Base-by-base conservation (phyloP, 1,284 basidiomycete species). In the Vanrija humicola region DNA sequence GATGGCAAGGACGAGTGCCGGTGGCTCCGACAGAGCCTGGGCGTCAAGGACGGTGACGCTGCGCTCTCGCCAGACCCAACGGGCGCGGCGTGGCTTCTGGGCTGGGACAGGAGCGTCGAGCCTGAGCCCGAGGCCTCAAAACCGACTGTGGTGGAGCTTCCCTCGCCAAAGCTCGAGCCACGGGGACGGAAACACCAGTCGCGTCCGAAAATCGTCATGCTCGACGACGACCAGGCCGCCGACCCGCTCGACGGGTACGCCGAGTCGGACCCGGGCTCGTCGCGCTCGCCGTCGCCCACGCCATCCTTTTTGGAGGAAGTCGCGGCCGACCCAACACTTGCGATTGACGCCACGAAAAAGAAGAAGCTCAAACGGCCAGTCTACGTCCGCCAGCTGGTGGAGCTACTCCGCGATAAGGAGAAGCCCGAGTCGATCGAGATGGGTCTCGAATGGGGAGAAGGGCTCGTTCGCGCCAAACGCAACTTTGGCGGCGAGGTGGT, bases 191-290 rank as follows among this genome's bases (percentile, higher is more conserved):
- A 52, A 51, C 38, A 61, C 5, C 58, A 66, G 42, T 21, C 50
- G 2, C 50, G 58, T 26, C 66, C 65, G 52, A 72, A 72, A 43
- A 64, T 73, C 38, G 53, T 68, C 52, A 68, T 52, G 63, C 66
- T 53, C 48, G 69, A 61, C 61, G 54, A 63, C 15, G 68, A 72
- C 66, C 54, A 83, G 76, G 18, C 83, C 82, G 88, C 90, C 63
- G 90, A 93, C 72, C 91, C 90, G 0, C 73, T 94, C 15, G 82
- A 82, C 4, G 90, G 89, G 5, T 94, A 94, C 69, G 81, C 3
- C 86, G 72, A 1, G 48, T 83, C 23, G 40, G 70, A 67, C 1
- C 64, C 81, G 0, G 85, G 87, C 14, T 89, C 89, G 12, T 89
- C 89, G 4, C 85, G 88, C 8, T 85, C 88, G 0, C 75, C 83